A percentile compares a stretch with the other conserved stretches of the same genome.
Evolutionary conservation across 1,139 yeast species (phyloP).

Genomic region (Lodderomyces beijingensis): DNA sequence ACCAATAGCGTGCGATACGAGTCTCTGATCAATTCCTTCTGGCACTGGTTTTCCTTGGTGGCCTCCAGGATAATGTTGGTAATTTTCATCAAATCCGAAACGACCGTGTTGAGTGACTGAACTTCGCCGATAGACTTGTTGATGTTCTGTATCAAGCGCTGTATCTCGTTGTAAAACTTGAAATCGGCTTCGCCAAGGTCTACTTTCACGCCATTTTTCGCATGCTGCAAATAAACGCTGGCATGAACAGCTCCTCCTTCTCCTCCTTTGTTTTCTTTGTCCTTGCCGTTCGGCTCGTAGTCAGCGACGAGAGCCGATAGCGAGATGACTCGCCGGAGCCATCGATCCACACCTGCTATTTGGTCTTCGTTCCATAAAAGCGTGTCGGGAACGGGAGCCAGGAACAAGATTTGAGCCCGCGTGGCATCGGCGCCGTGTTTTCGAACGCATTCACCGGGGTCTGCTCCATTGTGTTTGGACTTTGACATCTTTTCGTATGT

Average conservation of each 20-base stretch:
- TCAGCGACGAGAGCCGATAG: no score
- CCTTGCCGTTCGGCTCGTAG: slow-evolving; percentile 7
- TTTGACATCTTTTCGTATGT: slow-evolving; percentile 93
- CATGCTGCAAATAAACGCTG: slow-evolving; percentile 1
- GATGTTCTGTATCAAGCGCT: slow-evolving; percentile 45
- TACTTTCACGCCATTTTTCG: slow-evolving; percentile 12
- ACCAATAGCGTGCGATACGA: slow-evolving; percentile 52
- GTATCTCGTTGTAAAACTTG: slow-evolving; percentile 54
- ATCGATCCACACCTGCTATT: slow-evolving; percentile 81
- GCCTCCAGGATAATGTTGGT: slow-evolving; percentile 50
- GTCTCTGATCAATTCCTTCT: slow-evolving; percentile 23
- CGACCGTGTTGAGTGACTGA: slow-evolving; percentile 72
- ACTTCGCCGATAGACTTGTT: slow-evolving; percentile 56
- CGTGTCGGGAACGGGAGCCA: slow-evolving; percentile 81
- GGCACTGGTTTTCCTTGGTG: not conserved
- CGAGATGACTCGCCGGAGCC: slow-evolving; percentile 65
- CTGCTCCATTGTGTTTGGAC: slow-evolving; percentile 91
- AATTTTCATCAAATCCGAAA: slow-evolving; percentile 86
- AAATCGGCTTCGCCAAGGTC: slow-evolving; percentile 41
- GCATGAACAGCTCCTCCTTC: slow-evolving; percentile 1
- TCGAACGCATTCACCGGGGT: slow-evolving; percentile 73
- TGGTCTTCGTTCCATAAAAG: slow-evolving; percentile 88
- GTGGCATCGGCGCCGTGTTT: slow-evolving; percentile 92
- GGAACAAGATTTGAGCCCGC: slow-evolving; percentile 90
- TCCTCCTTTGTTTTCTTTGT: not conserved